These are phyloP conservation scores for Paxillus involutus DNA, from an alignment of 768 basidiomycete species.

Conservation along the genomic window DNA sequence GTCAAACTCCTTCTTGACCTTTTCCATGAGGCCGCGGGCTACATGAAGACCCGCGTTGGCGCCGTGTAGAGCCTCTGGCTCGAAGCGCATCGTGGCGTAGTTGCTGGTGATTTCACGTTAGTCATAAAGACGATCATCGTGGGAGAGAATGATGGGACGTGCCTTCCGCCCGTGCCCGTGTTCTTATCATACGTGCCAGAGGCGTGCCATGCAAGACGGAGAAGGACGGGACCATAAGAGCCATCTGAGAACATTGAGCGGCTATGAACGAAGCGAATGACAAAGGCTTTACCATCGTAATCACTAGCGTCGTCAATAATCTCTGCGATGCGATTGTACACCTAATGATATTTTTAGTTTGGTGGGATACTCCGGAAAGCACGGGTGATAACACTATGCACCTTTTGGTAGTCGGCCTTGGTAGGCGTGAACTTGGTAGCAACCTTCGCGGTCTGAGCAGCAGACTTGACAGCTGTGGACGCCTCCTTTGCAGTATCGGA, in stretches of 20 bases:
- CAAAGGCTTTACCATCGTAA: slow-evolving; percentile 72
- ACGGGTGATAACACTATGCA: slow-evolving; percentile 20
- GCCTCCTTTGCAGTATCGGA: slow-evolving; percentile 50
- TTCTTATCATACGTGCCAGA: slow-evolving; percentile 91
- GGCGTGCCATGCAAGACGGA: slow-evolving; percentile 94
- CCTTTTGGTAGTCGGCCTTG: slow-evolving; percentile 90
- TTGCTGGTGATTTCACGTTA: slow-evolving; percentile 54
- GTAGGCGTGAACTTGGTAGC: slow-evolving; percentile 71
- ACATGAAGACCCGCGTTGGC: slow-evolving; percentile 83
- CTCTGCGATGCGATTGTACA: slow-evolving; percentile 89
- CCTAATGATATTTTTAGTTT: slow-evolving; percentile 39
- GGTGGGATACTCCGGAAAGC: too few species aligned
- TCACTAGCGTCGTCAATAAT: slow-evolving; percentile 62
- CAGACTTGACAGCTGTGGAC: slow-evolving; percentile 57
- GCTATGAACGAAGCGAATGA: background rate
- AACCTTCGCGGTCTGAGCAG: slow-evolving; percentile 59
- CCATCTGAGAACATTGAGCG: slow-evolving; percentile 54
- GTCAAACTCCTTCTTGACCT: slow-evolving; percentile 81
- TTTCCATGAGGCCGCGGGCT: slow-evolving; percentile 82
- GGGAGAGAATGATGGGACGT: slow-evolving; percentile 9
- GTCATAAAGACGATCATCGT: slow-evolving; percentile 1
- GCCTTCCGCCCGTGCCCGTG: slow-evolving; percentile 79
- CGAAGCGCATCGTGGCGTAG: slow-evolving; percentile 98
- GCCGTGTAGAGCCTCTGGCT: slow-evolving; percentile 79
- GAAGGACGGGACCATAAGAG: slow-evolving; percentile 82